Evolutionary conservation across 2,329 filamentous ascomycete species (phyloP), one percentile per base, ranked within the genome.

Genomic region (Ascochyta pisi): DNA sequence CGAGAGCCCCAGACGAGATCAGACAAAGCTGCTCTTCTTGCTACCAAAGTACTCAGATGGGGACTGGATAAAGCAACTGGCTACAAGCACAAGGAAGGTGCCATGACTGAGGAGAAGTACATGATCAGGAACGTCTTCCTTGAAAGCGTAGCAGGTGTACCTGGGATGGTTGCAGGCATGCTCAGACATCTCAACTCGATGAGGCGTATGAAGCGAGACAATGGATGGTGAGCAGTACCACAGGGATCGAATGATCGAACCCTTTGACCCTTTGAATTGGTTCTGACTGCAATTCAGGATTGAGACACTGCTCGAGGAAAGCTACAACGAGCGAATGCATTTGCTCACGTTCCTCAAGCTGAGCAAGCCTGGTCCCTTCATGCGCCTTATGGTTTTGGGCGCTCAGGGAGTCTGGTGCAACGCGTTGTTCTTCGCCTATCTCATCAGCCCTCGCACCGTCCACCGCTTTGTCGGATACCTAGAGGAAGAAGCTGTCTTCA

Each of bases 391-490:
- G 86, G 92, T 98, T 51, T 84, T 98, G 35, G 92, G 44, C 24
- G 93, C 94, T 0, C 94, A 98, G 76, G 95, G 94, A 35, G 91
- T 98, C 66, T 98, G 96, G 82, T 97, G 96, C 84, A 99, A 99
- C 78, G 85, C 87, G 62, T 86, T 98, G 74, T 98, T 99, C 82
- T 57, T 96, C 60, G 84, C 89, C 42, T 98, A 98, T 78, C 86
- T 99, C 31, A 70, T 96, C 57, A 92, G 89, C 1, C 94, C 95
- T 6, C 87, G 88, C 58, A 94, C 91, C 61, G 94, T 91, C 70
- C 95, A 99, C 76, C 89, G 95, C 40, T 98, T 99, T 76, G 93
- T 98, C 49, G 95, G 93, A 1, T 98, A 98, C 68, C 86, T 99
- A 12, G 95, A 99, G 77, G 95, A 99, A 75, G 95, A 99, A 77